Base-by-base conservation (phyloP, 352 stramenopile genomes). In the Plasmopara muralis region DNA sequence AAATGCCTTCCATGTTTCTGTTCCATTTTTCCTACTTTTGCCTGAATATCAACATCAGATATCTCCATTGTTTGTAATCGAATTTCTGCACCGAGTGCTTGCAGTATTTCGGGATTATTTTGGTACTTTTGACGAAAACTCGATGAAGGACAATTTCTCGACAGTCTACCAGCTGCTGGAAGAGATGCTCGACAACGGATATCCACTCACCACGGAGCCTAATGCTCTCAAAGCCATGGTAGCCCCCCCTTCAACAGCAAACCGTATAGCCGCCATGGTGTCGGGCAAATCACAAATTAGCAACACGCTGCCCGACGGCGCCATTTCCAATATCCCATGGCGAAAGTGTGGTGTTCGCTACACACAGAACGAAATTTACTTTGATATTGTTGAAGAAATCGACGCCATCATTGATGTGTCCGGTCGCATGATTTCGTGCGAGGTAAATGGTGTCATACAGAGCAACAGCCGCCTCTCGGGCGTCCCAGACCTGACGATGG, bases 71-170 rank as follows among this genome's bases (percentile, higher is more conserved):
- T 88, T 93, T 55, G 83, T 98, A 46, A 95, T 98, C 43, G 96
- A 99, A 77, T 98, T 99, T 56, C 63, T 99, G 41, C 94, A 99
- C 68, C 83, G 95, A 15, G 81, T 99, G 13, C 77, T 97, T 18
- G 92, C 97, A 15, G 97, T 98, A 5, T 98, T 99, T 61, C 81
- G 89, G 12, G 85, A 98, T 41, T 99, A 99, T 68, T 98, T 99
- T 73, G 94, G 92, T 53, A 87, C 85, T 12, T 95, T 97, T 29
- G 93, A 98, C 60, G 95, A 98, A 61, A 91, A 83, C 55, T 87
- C 93, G 5, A 97, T 99, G 64, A 98, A 98, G 70, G 94, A 98
- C 61, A 98, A 98, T 68, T 99, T 99, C 66, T 96, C 84, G 6
- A 97, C 88, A 0, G 90, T 97, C 15, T 98, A 98, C 68, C 90